Evolutionary conservation across 371 early-diverging fungal species (phyloP).

Genomic region (Zychaea mexicana): DNA sequence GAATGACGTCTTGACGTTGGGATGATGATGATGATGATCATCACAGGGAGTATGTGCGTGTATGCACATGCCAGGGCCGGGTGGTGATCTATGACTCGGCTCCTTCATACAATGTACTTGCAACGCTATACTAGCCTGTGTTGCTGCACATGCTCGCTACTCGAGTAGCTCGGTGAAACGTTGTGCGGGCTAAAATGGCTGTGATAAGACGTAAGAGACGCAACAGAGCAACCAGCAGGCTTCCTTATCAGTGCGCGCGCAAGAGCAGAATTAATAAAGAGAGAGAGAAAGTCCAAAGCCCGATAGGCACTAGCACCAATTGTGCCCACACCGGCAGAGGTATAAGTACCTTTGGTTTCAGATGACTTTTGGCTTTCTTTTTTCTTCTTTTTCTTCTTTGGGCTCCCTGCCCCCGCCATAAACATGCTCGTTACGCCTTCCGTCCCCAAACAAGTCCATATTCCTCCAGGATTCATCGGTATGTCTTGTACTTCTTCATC

Average conservation of each 20-base stretch:
- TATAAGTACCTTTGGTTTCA: background rate
- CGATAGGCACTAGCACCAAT: background rate
- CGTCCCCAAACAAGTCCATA: constrained; percentile 18
- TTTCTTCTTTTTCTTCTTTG: constrained; percentile 39
- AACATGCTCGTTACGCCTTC: constrained; percentile 29
- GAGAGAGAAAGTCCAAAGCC: background rate
- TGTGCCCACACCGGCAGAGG: background rate
- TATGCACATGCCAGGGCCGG: too few relatives aligned
- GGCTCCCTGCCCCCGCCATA: constrained; percentile 12
- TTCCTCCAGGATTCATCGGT: constrained; percentile 52
- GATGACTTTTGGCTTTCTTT: constrained; percentile 29
- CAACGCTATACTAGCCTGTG: too few relatives aligned
- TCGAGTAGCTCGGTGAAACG: too few relatives aligned
- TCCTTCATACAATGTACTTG: too few relatives aligned
- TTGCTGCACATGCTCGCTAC: too few relatives aligned
- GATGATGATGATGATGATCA: background rate
- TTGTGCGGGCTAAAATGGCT: too few relatives aligned
- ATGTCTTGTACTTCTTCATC: constrained; percentile 8
- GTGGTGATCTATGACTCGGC: too few relatives aligned
- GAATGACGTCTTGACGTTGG: background rate
- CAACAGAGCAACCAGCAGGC: too few relatives aligned
- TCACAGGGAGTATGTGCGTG: background rate
- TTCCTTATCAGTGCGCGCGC: too few relatives aligned
- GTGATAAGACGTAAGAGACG: too few relatives aligned
- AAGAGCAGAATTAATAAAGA: too few relatives aligned